Evolutionary conservation across 2,329 filamentous ascomycete genomes (phyloP), one percentile per base, ranked within the genome.

Genomic region (Elsinoe batatas): DNA sequence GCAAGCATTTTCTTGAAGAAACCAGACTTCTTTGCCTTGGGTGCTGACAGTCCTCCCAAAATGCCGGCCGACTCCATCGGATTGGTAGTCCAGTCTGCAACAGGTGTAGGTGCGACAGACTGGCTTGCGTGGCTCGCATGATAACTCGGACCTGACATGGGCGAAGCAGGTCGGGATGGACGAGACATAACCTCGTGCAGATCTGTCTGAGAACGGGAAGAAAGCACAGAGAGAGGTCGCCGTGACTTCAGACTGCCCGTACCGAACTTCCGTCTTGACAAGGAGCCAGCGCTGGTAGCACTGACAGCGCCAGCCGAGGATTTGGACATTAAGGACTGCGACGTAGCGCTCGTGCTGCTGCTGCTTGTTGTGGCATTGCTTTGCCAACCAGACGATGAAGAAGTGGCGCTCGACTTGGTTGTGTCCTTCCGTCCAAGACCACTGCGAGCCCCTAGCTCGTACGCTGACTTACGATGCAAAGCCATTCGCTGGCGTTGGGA

Each of bases 1-100:
- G 95, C 91, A 30, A 96, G 82, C 63, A 97, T 91, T 66, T 95
- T 94, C 70, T 91, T 93, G 76, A 97, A 93, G 65, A 97, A 95
- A 49, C 89, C 91, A 59, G 85, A 84, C 61, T 71, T 75, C 60
- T 88, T 89, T 1, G 83, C 77, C 70, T 91, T 87, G 0, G 90
- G 90, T 8, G 79, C 77, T 11, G 74, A 76, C 7, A 97, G 78
- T 0, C 91, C 91, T 38, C 91, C 91, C 5, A 96, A 77, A 0
- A 85, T 80, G 37, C 83, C 79, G 17, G 80, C 78, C 0, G 79
- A 78, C 47, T 91, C 86, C 17, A 84, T 81, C 1, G 79, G 72
- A 56, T 82, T 71, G 40, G 72, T 73, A 3, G 74, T 73, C 76
- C 76, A 84, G 1, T 81, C 84, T 17, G 81, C 76, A 57, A 86